Percentiles rank a stretch among this genome's conserved stretches.
Conservation (phyloP, 768 basidiomycete species). For the Tricholoma bakamatsutake region DNA sequence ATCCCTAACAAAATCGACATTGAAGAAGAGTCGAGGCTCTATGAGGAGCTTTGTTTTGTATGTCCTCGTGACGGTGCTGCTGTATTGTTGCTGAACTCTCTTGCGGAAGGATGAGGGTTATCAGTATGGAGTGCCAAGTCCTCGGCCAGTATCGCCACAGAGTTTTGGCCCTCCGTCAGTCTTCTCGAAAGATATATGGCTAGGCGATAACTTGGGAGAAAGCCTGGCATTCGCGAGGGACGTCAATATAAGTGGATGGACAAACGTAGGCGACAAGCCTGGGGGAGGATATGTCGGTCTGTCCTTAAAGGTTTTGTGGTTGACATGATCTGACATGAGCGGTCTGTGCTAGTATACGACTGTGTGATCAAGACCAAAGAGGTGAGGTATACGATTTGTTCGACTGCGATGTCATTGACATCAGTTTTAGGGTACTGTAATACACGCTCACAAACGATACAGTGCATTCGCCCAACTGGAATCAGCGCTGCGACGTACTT, state of each 20-base stretch:
- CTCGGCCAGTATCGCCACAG: constrained; percentile 22
- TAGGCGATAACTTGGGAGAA: constrained; percentile 53
- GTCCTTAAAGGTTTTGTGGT: too few species aligned
- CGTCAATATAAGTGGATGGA: constrained; percentile 66
- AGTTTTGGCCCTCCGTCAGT: constrained; percentile 40
- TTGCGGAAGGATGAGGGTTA: constrained; percentile 11
- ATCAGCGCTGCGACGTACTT: constrained; percentile 36
- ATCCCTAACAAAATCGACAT: constrained; percentile 56
- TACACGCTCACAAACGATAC: constrained; percentile 65
- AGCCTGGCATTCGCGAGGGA: constrained; percentile 55
- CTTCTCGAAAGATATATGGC: constrained; percentile 66
- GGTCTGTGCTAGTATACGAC: too few species aligned
- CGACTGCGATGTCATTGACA: background rate
- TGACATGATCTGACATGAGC: too few species aligned
- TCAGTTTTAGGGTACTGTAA: constrained; percentile 45
- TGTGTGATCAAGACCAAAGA: constrained; percentile 65
- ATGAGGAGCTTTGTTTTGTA: constrained; percentile 50
- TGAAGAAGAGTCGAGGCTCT: constrained; percentile 61
- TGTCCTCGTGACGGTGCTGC: background rate
- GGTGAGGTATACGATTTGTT: constrained; percentile 13
- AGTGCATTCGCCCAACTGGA: constrained; percentile 57
- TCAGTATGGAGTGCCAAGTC: constrained; percentile 8
- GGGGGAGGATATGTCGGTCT: constrained; percentile 63
- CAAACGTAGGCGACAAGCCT: constrained; percentile 59
- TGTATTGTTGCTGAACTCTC: background rate